Evolutionary conservation across 257 asterid species (phyloP).

Genomic region (Thymus quinquecostatus): DNA sequence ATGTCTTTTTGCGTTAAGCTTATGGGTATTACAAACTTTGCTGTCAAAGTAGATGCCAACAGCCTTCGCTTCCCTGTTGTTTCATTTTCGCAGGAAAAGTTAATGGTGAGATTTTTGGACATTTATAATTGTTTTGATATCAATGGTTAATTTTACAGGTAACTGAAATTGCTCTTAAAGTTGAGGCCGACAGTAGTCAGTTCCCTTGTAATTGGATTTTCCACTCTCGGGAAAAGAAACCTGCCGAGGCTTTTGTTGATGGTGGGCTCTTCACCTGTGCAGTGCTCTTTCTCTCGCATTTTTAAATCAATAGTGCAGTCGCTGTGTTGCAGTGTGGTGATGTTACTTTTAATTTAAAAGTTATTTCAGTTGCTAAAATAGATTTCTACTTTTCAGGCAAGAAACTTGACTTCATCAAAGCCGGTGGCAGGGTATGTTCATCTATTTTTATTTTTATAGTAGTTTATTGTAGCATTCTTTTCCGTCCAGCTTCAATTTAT

Average conservation of each 20-base stretch:
- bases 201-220: conserved; percentile 93
- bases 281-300: conserved; percentile 36
- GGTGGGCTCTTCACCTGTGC: conserved; percentile 82
- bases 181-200: conserved; percentile 92
- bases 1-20: conserved; percentile 26
- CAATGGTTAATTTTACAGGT: conserved; percentile 74
- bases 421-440: conserved; percentile 91
- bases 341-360: conserved; percentile 6
- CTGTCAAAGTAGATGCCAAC: conserved; percentile 90
- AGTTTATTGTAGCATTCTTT: neutral
- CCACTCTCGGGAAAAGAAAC: conserved; percentile 95
- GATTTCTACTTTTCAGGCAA: conserved; percentile 62
- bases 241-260: conserved; percentile 89
- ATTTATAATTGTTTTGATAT: conserved; percentile 42
- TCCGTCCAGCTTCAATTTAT: conserved; percentile 17
- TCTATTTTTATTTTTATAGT: conserved; percentile 10
- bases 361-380: conserved; percentile 23
- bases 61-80: conserved; percentile 92
- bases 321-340: conserved; percentile 19
- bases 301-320: neutral
- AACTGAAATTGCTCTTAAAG: conserved; percentile 72
- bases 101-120: conserved; percentile 67
- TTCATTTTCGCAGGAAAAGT: conserved; percentile 96
- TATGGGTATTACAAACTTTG: conserved; percentile 54
- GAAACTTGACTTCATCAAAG: conserved; percentile 80